These are phyloP conservation scores for Xylaria telfairii DNA, from an alignment of 495 filamentous ascomycete genomes.

Conservation along the genomic window DNA sequence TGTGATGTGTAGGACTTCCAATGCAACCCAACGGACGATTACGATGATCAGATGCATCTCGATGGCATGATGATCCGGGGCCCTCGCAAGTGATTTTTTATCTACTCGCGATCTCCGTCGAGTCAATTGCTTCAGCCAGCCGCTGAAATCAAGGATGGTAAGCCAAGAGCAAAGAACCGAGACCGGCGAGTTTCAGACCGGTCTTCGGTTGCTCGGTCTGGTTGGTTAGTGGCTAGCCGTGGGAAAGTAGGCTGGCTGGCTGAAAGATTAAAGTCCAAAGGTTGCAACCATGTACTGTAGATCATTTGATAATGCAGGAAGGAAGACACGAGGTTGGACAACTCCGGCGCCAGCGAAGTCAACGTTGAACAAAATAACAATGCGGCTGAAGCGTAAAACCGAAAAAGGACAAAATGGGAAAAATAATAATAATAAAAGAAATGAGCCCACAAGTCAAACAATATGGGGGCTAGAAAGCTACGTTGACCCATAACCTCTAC, in stretches of 20 bases:
- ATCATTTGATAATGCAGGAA: conserved; percentile 28
- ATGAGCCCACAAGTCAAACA: background rate
- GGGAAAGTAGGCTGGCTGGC: conserved; percentile 9
- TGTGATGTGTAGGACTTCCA: background rate
- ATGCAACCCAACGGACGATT: conserved; percentile 13
- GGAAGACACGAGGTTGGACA: conserved; percentile 24
- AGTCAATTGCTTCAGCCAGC: conserved; percentile 1
- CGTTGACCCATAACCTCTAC: background rate
- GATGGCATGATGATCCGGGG: background rate
- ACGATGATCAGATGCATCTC: conserved; percentile 3
- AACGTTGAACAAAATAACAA: conserved; percentile 5
- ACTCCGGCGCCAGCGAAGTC: background rate
- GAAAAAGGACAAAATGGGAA: background rate
- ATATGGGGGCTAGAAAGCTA: conserved; percentile 3
- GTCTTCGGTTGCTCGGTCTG: conserved; percentile 1
- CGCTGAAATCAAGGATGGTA: conserved; percentile 7
- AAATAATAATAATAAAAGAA: no score
- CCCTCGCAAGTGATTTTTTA: background rate
- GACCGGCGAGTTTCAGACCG: conserved; percentile 18
- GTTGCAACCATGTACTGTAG: conserved; percentile 22
- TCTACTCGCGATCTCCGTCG: conserved; percentile 15
- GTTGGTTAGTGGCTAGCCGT: background rate
- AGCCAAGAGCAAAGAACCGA: conserved; percentile 14
- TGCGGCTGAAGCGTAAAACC: conserved; percentile 14
- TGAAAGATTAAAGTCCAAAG: conserved; percentile 20